Conservation (phyloP, 2,329 filamentous ascomycete species). For the Hypoxylon sp. region DNA sequence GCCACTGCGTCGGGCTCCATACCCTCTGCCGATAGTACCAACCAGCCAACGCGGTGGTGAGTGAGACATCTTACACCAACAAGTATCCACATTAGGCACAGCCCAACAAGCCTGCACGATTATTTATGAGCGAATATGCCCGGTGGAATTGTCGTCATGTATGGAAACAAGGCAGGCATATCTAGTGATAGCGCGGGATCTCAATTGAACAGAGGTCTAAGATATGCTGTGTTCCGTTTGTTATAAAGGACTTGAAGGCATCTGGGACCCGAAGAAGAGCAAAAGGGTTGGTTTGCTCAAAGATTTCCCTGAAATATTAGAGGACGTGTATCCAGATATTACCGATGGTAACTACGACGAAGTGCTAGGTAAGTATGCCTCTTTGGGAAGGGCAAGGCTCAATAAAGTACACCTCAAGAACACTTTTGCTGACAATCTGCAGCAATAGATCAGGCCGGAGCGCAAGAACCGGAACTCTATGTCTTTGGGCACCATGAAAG, state of each 20-base stretch:
- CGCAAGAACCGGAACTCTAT: slow-evolving; percentile 20
- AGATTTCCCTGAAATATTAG: slow-evolving; percentile 24
- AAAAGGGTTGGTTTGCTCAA: slow-evolving; percentile 12
- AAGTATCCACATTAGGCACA: no score
- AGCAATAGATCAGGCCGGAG: not conserved
- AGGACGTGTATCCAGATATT: not conserved
- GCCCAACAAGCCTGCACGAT: no score
- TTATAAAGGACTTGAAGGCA: slow-evolving; percentile 16
- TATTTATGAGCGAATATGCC: no score
- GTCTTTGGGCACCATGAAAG: slow-evolving; percentile 31
- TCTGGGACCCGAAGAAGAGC: slow-evolving; percentile 17
- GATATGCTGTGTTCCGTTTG: slow-evolving; percentile 34
- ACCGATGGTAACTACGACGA: slow-evolving; percentile 15
- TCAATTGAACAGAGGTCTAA: no score
- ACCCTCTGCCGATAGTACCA: no score
- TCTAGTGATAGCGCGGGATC: no score
- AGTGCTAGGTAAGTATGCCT: slow-evolving; percentile 2
- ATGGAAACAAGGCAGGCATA: no score
- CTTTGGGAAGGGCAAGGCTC: not conserved
- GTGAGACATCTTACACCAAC: no score
- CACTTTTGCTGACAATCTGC: no score
- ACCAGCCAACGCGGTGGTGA: no score
- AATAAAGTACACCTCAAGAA: no score
- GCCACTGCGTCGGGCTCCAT: not conserved
- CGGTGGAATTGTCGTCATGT: no score